phyloP scores from a whole-genome alignment of 208 protist species.

The Trypanosoma theileri region DNA sequence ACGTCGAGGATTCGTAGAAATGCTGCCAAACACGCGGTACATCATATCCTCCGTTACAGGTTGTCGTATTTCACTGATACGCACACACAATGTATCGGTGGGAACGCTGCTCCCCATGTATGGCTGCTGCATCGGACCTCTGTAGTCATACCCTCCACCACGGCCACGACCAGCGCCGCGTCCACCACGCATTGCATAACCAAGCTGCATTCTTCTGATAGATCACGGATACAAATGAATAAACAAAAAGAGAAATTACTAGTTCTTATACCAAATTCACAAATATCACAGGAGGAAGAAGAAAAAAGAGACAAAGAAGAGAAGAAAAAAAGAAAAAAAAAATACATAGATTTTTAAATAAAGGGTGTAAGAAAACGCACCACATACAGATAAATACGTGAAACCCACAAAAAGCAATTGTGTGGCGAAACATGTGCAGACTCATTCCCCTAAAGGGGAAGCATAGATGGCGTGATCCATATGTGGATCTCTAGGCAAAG shows the following conservation, averaged over 20 bases:
- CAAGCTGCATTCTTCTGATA: conserved; percentile 21
- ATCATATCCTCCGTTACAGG: conserved; percentile 86
- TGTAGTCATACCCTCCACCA: conserved; percentile 21
- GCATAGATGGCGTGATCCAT: no score
- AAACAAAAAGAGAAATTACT: no score
- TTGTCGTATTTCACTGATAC: conserved; percentile 71
- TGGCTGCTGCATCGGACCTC: conserved; percentile 19
- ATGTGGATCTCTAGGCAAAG: no score
- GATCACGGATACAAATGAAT: no score
- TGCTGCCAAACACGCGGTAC: conserved; percentile 82
- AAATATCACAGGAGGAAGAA: conserved; percentile 16
- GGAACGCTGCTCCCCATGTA: conserved; percentile 30
- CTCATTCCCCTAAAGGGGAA: no score
- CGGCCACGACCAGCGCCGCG: conserved; percentile 45
- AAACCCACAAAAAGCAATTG: no score
- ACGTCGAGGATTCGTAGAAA: conserved; percentile 56
- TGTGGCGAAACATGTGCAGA: no score
- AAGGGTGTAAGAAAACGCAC: background rate
- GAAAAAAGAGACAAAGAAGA: conserved; percentile 20
- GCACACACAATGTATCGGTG: conserved; percentile 74
- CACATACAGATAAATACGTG: no score
- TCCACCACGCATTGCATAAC: conserved; percentile 43
- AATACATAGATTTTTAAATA: conserved; percentile 14
- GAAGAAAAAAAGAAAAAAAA: conserved; percentile 10
- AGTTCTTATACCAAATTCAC: background rate